Evolutionary conservation across 805 yeast genomes (phyloP).

Genomic region (Candida rishiriensis): DNA sequence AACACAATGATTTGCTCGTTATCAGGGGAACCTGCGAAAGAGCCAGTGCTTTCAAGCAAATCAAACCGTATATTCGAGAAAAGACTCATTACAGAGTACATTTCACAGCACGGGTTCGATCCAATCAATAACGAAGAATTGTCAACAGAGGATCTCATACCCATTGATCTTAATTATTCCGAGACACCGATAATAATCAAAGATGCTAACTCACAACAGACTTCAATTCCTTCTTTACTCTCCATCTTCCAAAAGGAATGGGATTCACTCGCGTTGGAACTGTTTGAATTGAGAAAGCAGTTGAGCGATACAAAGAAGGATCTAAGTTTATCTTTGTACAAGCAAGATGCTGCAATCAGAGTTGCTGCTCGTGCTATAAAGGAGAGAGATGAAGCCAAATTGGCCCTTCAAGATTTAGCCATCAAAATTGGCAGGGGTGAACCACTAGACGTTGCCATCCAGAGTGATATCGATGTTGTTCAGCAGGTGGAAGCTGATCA

Average conservation of each 20-base stretch:
- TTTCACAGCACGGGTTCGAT: conserved; percentile 63
- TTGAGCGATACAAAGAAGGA: conserved; percentile 63
- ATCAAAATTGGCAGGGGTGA: conserved; percentile 32
- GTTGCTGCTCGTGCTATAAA: conserved; percentile 73
- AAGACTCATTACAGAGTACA: conserved; percentile 53
- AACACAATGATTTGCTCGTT: conserved; percentile 26
- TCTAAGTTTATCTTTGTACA: conserved; percentile 71
- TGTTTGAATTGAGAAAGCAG: conserved; percentile 71
- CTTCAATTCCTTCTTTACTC: conserved; percentile 75
- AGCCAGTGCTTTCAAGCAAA: conserved; percentile 72
- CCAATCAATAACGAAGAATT: conserved; percentile 70
- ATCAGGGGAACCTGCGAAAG: conserved; percentile 68
- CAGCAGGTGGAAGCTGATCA: conserved; percentile 7
- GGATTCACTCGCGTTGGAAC: conserved; percentile 82
- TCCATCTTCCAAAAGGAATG: conserved; percentile 81
- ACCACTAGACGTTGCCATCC: background rate
- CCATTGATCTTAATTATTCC: conserved; percentile 17
- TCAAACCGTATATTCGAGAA: conserved; percentile 71
- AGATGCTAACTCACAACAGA: conserved; percentile 31
- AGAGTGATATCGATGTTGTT: conserved; percentile 22
- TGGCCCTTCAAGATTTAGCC: conserved; percentile 57
- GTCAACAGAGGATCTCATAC: conserved; percentile 52
- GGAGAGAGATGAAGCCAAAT: conserved; percentile 70
- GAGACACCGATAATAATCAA: conserved; percentile 16
- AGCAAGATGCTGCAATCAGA: conserved; percentile 85